Base-by-base conservation (phyloP, 129 eudicot genomes). In the Kitagawia praeruptora region DNA sequence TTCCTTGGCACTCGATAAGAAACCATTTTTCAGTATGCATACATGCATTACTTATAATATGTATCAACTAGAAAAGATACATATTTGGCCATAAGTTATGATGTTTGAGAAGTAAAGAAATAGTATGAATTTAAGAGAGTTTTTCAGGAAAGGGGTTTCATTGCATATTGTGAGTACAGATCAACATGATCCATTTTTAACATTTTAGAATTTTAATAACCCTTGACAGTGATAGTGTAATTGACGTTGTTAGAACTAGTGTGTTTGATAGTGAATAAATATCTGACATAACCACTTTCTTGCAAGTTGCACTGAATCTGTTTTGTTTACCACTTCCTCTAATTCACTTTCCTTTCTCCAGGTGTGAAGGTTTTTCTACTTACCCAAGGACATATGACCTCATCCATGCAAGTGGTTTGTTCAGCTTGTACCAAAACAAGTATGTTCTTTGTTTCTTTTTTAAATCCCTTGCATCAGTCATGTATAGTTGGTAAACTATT, bases 311-410 rank as follows among this genome's bases (percentile, higher is more conserved):
- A 67, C n/a, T 63, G 66, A 74, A 46, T 42, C 27, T 48, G 42
- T 75, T 71, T 61, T 75, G 41, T 18, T 66, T 83, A 41, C 46
- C 16, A 4, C 44, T 31, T 61, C 75, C 8, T 16, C n/a, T 51
- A 31, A 0, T 67, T 67, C 16, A 19, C 41, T 67, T 67, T 67
- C 21, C 14, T n/a, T n/a, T 61, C 28, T n/a, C 44, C 84, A 93
- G 98, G 98, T 93, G 98, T 83, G 98, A 93, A 83, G 98, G 93
- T 63, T 91, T 93, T 86, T 93, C 98, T 19, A 93, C 98, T 83
- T 93, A 93, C 84, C 98, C 98, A 11, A 93, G 98, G 83, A 93
- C 98, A 31, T 93, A 93, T 67, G 98, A 93, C 72, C 87, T 91
- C 77, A 84, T 93, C 81, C 98, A 93, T 83, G 97, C 96, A 37